Evolutionary conservation across 2,329 filamentous ascomycete species (phyloP).

Genomic region (Botrytis fabae): DNA sequence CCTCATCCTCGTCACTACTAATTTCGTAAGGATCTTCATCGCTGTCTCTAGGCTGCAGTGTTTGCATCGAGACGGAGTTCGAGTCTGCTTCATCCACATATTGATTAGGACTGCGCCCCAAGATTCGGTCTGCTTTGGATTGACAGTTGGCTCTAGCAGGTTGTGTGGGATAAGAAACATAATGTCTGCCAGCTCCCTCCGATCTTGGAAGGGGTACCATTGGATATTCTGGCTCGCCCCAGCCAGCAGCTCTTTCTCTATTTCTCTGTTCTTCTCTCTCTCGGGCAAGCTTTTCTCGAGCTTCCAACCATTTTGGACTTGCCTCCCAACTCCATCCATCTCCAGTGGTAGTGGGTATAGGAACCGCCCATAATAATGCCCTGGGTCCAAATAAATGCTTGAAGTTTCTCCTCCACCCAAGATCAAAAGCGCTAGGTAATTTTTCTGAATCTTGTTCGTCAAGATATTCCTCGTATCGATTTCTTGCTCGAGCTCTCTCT

Average conservation of each 20-base stretch:
- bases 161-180: constrained; percentile 33
- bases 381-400: constrained; percentile 76
- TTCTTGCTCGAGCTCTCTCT: constrained; percentile 63
- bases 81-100: constrained; percentile 34
- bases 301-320: constrained; percentile 74
- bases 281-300: constrained; percentile 60
- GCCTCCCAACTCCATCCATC: constrained; percentile 96
- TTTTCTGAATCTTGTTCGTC: constrained; percentile 86
- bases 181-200: constrained; percentile 38
- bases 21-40: constrained; percentile 38
- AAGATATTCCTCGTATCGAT: constrained; percentile 77
- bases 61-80: constrained; percentile 38
- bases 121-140: constrained; percentile 42
- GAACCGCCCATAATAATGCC: constrained; percentile 73
- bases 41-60: constrained; percentile 29
- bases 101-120: constrained; percentile 40
- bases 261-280: constrained; percentile 61
- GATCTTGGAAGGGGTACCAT: constrained; percentile 23
- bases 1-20: constrained; percentile 39
- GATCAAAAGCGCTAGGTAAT: constrained; percentile 89
- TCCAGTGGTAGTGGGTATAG: constrained; percentile 80
- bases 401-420: constrained; percentile 80
- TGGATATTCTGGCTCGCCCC: constrained; percentile 50
- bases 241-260: constrained; percentile 66
- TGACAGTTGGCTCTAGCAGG: constrained; percentile 23